These are phyloP conservation scores for Aspergillus sp. DNA, from an alignment of 2,329 filamentous ascomycete species.

Conservation along the genomic window DNA sequence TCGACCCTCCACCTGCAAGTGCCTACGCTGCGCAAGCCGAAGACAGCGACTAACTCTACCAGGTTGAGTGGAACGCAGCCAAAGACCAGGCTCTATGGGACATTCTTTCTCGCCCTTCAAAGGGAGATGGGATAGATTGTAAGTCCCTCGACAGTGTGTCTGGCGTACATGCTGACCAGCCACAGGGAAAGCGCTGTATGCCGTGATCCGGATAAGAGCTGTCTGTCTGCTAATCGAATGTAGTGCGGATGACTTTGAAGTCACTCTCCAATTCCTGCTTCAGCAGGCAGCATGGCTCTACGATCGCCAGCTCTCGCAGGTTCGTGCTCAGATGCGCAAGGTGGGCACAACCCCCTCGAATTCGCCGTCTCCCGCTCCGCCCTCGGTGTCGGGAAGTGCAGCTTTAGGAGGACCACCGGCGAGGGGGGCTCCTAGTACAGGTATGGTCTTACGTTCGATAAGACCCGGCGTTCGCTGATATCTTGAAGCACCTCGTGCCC, in stretches of 20 bases:
- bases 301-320: slow-evolving; percentile 79
- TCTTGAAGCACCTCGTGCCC: slow-evolving; percentile 28
- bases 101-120: slow-evolving; percentile 70
- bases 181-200: slow-evolving; percentile 66
- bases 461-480: slow-evolving; percentile 1
- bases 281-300: slow-evolving; percentile 92
- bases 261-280: slow-evolving; percentile 77
- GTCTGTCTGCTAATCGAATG: slow-evolving; percentile 2
- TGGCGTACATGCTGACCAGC: slow-evolving; percentile 11
- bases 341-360: slow-evolving; percentile 34
- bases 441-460: slow-evolving; percentile 10
- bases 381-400: slow-evolving; percentile 34
- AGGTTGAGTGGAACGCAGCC: slow-evolving; percentile 79
- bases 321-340: slow-evolving; percentile 80
- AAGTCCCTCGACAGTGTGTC: slow-evolving; percentile 11
- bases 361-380: slow-evolving; percentile 34
- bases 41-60: slow-evolving; percentile 11
- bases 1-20: slow-evolving; percentile 76
- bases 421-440: slow-evolving; percentile 22
- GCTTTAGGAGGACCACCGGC: slow-evolving; percentile 30
- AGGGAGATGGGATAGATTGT: slow-evolving; percentile 80
- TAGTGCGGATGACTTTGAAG: slow-evolving; percentile 68
- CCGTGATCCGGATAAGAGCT: slow-evolving; percentile 1
- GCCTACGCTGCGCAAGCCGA: slow-evolving; percentile 1
- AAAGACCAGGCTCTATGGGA: slow-evolving; percentile 90